Base-by-base conservation (phyloP, 352 stramenopile genomes). In the Peronospora belbahrii region DNA sequence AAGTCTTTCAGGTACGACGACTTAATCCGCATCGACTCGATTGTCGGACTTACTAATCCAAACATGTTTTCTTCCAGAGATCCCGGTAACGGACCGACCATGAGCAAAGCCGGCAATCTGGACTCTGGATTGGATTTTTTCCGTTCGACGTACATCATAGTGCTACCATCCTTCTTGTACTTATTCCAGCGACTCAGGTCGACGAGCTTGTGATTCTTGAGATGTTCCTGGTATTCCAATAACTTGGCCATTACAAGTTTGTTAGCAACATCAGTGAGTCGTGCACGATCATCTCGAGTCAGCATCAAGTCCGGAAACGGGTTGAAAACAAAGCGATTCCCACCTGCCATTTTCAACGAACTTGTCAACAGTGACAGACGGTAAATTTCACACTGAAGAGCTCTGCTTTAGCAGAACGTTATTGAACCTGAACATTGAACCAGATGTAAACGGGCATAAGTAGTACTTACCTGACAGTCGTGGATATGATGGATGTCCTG, bases 31-130 rank as follows among this genome's bases (percentile, higher is more conserved):
- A 56, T 65, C 0, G 48, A 10, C 23, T 73, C 55, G 9, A 59
- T 43, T 0, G 55, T 70, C 13, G 62, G 51, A n/a, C 42, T 55
- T 9, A 70, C 45, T 9, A 64, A 35, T 9, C 62, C 62, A 35
- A 68, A 73, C 62, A 76, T 65, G 19, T 59, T 54, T 27, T 76
- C 62, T 8, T 73, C 62, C 5, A 76, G 32, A 2, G 41, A 54
- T 0, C 59, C 62, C 0, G 44, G 48, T 9, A 70, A 27, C 3
- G 62, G 42, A 9, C 62, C 59, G 9, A 67, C 43, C 18, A 64
- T 58, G 6, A 62, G 53, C 11, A 70, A 15, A 7, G 49, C 22
- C 0, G 60, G 47, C 3, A 70, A 27, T 6, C 56, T 60, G 0
- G 45, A 20, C 20, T 51, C 27, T 1, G 33, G 52, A 18, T 27